Evolutionary conservation across 2,329 filamentous ascomycete genomes (phyloP), one percentile per base, ranked within the genome.

Genomic region (Akanthomyces lecanii): DNA sequence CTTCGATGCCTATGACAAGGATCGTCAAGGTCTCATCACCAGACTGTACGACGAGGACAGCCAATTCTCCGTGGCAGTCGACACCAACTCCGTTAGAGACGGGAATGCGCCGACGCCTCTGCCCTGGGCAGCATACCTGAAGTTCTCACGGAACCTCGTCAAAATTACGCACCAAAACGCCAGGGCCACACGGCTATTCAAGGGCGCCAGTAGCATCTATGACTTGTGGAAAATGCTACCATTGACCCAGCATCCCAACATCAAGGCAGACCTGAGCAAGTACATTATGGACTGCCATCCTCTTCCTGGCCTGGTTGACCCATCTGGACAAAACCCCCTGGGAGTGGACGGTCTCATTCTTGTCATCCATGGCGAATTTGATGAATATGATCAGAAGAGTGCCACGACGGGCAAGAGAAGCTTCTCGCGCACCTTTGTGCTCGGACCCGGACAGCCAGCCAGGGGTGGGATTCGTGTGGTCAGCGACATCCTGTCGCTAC

Each of bases 241-340:
- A 0, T 76, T 79, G 47, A 94, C 91, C 10, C 84, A 83, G 51
- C 92, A 97, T 72, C 89, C 91, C 1, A 83, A 89, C 69, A 83
- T 96, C 66, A 79, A 82, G 55, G 77, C 82, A 1, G 85, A 91
- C 53, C 76, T 87, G 14, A 81, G 85, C 70, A 90, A 92, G 69
- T 96, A 92, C 81, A 85, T 92, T 59, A 86, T 96, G 71, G 92
- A 96, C 75, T 93, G 91, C 67, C 88, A 92, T 69, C 83, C 89
- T 18, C 79, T 93, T 40, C 84, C 88, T 1, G 87, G 88, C 40
- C 81, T 96, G 28, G 82, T 84, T 3, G 91, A 96, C 68, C 87
- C 87, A 3, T 83, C 82, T 14, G 86, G 87, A 1, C 81, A 88
- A 66, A 88, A 81, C 65, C 72, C 77, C 1, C 77, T 79, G 23